Conservation (phyloP, 1,139 yeast genomes). For the Yamadazyma sp. region DNA sequence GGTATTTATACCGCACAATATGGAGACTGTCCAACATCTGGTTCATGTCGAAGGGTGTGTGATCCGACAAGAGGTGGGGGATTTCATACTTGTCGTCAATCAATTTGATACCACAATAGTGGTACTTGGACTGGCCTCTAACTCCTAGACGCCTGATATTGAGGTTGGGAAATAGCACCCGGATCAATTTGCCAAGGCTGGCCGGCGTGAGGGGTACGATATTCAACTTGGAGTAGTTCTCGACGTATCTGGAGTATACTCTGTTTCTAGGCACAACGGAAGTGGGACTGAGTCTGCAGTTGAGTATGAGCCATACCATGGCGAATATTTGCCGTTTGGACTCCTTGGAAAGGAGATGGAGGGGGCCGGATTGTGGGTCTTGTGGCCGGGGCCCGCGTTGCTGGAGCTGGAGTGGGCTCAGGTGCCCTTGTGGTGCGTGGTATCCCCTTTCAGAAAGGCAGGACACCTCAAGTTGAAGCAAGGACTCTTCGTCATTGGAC, state of each 20-base stretch:
- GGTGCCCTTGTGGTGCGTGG: not conserved
- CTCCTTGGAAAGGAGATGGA: constrained; percentile 40
- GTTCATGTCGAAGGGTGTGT: constrained; percentile 1
- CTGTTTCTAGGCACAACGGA: constrained; percentile 84
- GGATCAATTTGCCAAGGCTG: constrained; percentile 80
- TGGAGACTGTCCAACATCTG: constrained; percentile 3
- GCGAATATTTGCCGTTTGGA: constrained; percentile 78
- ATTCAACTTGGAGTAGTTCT: constrained; percentile 64
- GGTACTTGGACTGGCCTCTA: constrained; percentile 87
- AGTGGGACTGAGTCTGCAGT: constrained; percentile 63
- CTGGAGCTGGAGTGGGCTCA: not conserved
- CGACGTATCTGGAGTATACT: constrained; percentile 78
- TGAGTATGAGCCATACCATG: constrained; percentile 72
- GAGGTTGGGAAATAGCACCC: constrained; percentile 69
- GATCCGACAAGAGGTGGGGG: not conserved
- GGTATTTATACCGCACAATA: constrained; percentile 21
- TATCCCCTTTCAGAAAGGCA: not conserved
- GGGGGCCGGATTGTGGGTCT: not conserved
- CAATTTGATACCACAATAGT: constrained; percentile 80
- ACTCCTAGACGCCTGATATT: constrained; percentile 85
- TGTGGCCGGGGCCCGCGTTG: too few relatives aligned
- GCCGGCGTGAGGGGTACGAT: constrained; percentile 82
- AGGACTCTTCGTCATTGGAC: not conserved
- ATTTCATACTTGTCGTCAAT: constrained; percentile 27
- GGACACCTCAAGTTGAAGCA: not conserved